These are phyloP conservation scores for Exidia glandulosa DNA, from an alignment of 768 basidiomycete genomes.

Conservation along the genomic window DNA sequence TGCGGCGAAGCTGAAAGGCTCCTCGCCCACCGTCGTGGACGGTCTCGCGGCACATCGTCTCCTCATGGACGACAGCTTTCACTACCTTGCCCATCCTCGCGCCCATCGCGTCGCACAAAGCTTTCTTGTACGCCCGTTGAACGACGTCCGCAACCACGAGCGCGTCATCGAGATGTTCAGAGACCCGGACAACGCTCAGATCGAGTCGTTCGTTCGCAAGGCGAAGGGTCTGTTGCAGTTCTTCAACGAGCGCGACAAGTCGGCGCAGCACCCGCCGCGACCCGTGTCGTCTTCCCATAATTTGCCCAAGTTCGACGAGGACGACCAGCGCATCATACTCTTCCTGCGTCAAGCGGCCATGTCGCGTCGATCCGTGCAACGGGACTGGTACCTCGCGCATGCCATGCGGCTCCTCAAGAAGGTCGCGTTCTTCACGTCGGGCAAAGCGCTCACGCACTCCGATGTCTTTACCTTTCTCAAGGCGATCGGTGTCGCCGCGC, in stretches of 20 bases:
- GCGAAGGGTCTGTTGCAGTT: constrained; percentile 32
- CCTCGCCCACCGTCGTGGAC: constrained; percentile 24
- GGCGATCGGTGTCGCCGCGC: constrained; percentile 62
- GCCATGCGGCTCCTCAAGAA: constrained; percentile 48
- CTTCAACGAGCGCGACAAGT: constrained; percentile 18
- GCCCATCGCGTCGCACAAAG: constrained; percentile 36
- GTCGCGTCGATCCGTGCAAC: constrained; percentile 36
- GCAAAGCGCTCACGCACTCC: constrained; percentile 20
- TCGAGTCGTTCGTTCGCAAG: constrained; percentile 42
- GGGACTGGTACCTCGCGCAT: constrained; percentile 48
- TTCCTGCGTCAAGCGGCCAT: constrained; percentile 49
- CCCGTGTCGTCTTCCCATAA: constrained; percentile 17
- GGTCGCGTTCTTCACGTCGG: constrained; percentile 28
- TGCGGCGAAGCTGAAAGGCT: constrained; percentile 43
- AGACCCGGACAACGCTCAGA: constrained; percentile 19
- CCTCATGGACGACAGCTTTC: constrained; percentile 41
- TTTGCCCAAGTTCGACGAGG: constrained; percentile 34
- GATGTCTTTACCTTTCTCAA: constrained; percentile 39
- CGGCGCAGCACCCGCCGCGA: constrained; percentile 20
- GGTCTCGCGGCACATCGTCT: constrained; percentile 49
- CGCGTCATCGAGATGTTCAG: constrained; percentile 39
- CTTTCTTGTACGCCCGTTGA: constrained; percentile 54
- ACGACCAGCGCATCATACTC: constrained; percentile 46
- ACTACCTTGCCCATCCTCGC: constrained; percentile 41
- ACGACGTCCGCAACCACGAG: constrained; percentile 41